A percentile compares a stretch with the other conserved stretches of the same genome.
Conservation (phyloP, 352 stramenopile species). For the Globisporangium megalacanthum region DNA sequence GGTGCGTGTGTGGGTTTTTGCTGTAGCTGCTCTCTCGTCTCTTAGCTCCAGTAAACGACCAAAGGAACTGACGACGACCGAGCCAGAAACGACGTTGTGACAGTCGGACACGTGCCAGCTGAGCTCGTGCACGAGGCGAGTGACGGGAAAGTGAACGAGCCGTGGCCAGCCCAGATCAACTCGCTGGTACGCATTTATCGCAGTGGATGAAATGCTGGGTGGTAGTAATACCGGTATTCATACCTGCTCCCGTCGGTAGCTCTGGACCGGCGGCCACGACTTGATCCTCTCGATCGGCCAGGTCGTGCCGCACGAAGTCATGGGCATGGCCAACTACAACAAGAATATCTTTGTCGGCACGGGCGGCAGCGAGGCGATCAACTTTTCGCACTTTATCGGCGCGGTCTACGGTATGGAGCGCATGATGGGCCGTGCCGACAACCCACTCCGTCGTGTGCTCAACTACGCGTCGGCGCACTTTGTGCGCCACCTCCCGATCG, state of each 20-base stretch:
- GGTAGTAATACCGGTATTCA: background rate
- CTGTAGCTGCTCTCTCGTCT: background rate
- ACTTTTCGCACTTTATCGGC: constrained; percentile 98
- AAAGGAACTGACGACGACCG: background rate
- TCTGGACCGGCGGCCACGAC: constrained; percentile 91
- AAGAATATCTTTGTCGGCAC: constrained; percentile 98
- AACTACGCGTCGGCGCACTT: constrained; percentile 95
- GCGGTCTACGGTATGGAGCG: constrained; percentile 98
- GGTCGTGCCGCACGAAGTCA: constrained; percentile 97
- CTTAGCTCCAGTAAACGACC: no score
- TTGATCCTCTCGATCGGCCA: constrained; percentile 96
- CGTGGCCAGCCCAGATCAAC: constrained; percentile 96
- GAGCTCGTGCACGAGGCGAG: constrained; percentile 92
- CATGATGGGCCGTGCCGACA: constrained; percentile 96
- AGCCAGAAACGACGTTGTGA: constrained; percentile 92
- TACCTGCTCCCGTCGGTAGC: constrained; percentile 21
- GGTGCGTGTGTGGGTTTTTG: constrained; percentile 25
- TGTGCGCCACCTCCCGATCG: constrained; percentile 83
- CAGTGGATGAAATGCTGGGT: no score
- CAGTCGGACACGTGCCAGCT: constrained; percentile 91
- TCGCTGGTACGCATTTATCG: constrained; percentile 61
- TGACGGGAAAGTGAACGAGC: constrained; percentile 92
- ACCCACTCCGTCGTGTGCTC: constrained; percentile 94
- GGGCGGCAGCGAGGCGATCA: constrained; percentile 92
- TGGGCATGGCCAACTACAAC: constrained; percentile 99